A percentile compares a stretch with the other conserved stretches of the same genome.
Conservation (phyloP, 495 filamentous ascomycete species). For the Lichina pygmaea region DNA sequence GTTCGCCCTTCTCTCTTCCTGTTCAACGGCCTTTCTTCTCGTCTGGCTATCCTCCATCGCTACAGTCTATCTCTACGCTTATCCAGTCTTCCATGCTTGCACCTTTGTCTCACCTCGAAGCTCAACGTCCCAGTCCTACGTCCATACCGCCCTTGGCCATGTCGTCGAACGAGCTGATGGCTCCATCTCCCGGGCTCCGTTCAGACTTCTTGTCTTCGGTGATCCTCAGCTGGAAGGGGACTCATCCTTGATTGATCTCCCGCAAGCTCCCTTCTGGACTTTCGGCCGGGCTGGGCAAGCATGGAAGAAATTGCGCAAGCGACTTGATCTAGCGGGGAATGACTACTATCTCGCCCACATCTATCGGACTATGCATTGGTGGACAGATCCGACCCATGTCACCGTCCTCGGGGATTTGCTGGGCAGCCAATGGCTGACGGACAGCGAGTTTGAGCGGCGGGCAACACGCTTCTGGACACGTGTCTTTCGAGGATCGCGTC, state of each 20-base stretch:
- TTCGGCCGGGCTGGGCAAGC: conserved; percentile 15
- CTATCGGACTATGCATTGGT: conserved; percentile 63
- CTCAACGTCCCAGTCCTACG: conserved; percentile 4
- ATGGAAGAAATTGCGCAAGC: conserved; percentile 27
- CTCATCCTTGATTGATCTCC: conserved; percentile 31
- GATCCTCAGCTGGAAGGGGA: conserved; percentile 94
- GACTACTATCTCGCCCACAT: conserved; percentile 88
- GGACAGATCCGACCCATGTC: conserved; percentile 61
- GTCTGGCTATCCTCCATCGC: conserved; percentile 9
- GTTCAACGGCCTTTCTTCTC: neutral
- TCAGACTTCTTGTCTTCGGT: conserved; percentile 69
- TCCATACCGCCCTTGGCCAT: neutral
- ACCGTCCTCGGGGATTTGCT: conserved; percentile 74
- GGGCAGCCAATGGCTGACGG: conserved; percentile 86
- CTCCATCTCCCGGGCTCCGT: conserved; percentile 25
- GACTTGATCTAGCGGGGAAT: conserved; percentile 70
- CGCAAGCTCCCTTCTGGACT: conserved; percentile 15
- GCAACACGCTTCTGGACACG: conserved; percentile 55
- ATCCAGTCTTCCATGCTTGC: conserved; percentile 60
- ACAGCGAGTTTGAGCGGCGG: conserved; percentile 53
- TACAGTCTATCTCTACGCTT: conserved; percentile 53
- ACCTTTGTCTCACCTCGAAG: conserved; percentile 38
- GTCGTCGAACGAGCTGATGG: conserved; percentile 9
- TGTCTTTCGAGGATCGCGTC: conserved; percentile 42
- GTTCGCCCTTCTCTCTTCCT: no score